These are phyloP conservation scores for Pseudonitzschia multiseries DNA, from an alignment of 108 stramenopile species.

Conservation along the genomic window DNA sequence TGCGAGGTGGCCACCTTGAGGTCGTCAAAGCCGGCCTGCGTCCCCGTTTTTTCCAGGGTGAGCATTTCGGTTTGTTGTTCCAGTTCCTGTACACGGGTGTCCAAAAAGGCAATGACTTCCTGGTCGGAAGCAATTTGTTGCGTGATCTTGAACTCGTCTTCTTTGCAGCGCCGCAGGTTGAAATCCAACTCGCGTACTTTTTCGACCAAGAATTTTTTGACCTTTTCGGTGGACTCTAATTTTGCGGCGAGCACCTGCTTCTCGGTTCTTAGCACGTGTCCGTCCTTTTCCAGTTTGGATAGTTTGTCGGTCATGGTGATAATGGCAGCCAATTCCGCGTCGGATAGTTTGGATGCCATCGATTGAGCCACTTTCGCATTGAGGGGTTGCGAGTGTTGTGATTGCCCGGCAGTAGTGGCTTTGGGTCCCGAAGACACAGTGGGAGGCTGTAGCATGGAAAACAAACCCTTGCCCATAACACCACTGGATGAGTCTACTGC, in stretches of 20 bases:
- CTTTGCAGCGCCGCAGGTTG: slow-evolving; percentile 42
- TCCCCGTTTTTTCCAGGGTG: slow-evolving; percentile 42
- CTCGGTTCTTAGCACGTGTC: slow-evolving; percentile 44
- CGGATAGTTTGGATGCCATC: slow-evolving; percentile 79
- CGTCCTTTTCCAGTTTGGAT: slow-evolving; percentile 59
- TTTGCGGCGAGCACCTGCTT: slow-evolving; percentile 66
- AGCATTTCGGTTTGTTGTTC: slow-evolving; percentile 46
- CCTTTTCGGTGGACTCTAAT: slow-evolving; percentile 71
- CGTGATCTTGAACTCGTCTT: slow-evolving; percentile 57
- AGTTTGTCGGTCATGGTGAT: slow-evolving; percentile 79
- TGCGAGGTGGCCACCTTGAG: slow-evolving; percentile 49
- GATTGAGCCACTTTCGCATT: slow-evolving; percentile 73
- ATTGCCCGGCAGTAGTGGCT: slow-evolving; percentile 8
- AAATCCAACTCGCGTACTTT: slow-evolving; percentile 75
- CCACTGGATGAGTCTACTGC: not conserved
- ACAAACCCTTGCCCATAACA: slow-evolving; percentile 9
- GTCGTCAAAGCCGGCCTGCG: slow-evolving; percentile 41
- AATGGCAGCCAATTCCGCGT: slow-evolving; percentile 80
- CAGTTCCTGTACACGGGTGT: slow-evolving; percentile 74
- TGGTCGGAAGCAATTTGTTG: slow-evolving; percentile 79
- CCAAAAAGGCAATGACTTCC: slow-evolving; percentile 90
- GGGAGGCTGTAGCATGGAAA: slow-evolving; percentile 10
- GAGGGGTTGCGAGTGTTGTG: slow-evolving; percentile 35
- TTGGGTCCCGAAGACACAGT: slow-evolving; percentile 2
- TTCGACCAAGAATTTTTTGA: slow-evolving; percentile 74